phyloP scores from a whole-genome alignment of 164 flowering plant species.

The Paratinospora sagittata region DNA sequence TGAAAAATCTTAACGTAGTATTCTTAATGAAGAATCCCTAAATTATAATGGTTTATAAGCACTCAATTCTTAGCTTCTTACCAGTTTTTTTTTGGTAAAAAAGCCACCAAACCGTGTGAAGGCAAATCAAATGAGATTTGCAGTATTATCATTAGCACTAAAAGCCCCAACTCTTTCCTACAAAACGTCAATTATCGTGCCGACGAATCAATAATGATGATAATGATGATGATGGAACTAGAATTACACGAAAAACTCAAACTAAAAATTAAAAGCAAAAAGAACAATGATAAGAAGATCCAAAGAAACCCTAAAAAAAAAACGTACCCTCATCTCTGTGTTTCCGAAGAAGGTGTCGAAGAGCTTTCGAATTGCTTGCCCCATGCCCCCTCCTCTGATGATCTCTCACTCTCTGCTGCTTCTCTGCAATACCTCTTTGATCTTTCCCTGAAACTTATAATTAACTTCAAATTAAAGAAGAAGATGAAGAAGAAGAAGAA shows the following conservation, averaged over 20 bases:
- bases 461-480: too few relatives aligned
- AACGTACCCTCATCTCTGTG: slow-evolving; percentile 80
- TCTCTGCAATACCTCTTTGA: slow-evolving; percentile 1
- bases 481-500: neutral
- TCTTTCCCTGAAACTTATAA: slow-evolving; percentile 5
- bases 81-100: too few relatives aligned
- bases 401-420: slow-evolving; percentile 3
- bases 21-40: too few relatives aligned
- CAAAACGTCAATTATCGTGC: neutral
- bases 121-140: neutral
- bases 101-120: neutral
- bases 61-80: too few relatives aligned
- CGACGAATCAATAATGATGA: neutral
- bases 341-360: slow-evolving; percentile 95
- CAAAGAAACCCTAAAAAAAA: neutral
- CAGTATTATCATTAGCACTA: neutral
- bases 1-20: too few relatives aligned
- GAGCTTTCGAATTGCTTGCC: slow-evolving; percentile 93
- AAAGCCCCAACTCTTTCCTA: neutral
- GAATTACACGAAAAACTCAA: neutral
- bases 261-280: neutral
- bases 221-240: neutral
- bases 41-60: too few relatives aligned
- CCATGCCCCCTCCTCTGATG: slow-evolving; percentile 45
- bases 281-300: neutral